Evolutionary conservation across 345 rosid genomes (phyloP).

Genomic region (Psidium guajava): DNA sequence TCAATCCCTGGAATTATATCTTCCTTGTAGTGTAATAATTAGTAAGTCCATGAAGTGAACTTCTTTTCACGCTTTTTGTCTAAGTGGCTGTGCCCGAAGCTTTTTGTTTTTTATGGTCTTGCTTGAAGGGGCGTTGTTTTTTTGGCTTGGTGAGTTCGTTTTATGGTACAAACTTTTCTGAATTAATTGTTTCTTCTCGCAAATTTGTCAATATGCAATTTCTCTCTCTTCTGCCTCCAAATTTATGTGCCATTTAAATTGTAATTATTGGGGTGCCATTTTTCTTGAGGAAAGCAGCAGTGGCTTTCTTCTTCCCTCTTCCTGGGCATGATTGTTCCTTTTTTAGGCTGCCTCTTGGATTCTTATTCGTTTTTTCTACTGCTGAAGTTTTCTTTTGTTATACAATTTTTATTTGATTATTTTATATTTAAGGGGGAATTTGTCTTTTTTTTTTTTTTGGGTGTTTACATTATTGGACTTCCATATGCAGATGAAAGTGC

Average conservation of each 20-base stretch:
- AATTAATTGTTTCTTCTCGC: not conserved
- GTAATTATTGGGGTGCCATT: not conserved
- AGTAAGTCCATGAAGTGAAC: not conserved
- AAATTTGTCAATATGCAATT: not conserved
- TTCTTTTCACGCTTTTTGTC: not conserved
- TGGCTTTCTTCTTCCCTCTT: not conserved
- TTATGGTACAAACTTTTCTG: not conserved
- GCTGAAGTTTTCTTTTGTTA: not conserved
- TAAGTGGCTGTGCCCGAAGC: not conserved
- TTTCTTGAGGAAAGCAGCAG: not conserved
- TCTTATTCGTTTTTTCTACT: not conserved
- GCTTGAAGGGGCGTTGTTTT: not conserved
- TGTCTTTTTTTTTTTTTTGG: not conserved
- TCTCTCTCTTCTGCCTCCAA: not conserved
- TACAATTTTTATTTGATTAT: not conserved
- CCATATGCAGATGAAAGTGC: conserved; percentile 48
- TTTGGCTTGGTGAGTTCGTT: not conserved
- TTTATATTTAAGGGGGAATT: not conserved
- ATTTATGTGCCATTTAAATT: not conserved
- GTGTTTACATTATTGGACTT: conserved; percentile 22
- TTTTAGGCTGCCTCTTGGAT: not conserved
- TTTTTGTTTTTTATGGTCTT: not conserved
- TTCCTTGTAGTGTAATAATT: not conserved
- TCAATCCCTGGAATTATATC: not conserved
- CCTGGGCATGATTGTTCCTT: not conserved